phyloP scores from a whole-genome alignment of 805 yeast species.

The Scheffersomyces lignosus region DNA sequence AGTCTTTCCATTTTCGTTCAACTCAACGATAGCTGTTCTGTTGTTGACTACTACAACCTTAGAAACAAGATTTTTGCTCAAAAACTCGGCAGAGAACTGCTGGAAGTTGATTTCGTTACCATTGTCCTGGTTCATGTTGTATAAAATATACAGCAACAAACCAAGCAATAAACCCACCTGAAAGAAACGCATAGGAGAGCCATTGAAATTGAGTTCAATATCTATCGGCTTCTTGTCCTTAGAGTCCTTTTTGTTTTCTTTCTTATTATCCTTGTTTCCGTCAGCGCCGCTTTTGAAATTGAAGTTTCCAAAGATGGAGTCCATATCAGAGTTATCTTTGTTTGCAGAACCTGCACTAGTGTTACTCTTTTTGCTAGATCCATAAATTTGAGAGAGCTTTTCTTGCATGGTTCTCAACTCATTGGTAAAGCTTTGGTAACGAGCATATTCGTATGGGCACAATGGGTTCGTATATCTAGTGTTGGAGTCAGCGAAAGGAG shows the following conservation, averaged over 20 bases:
- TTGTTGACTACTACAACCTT: slow-evolving; percentile 76
- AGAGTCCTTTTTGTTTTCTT: slow-evolving; percentile 3
- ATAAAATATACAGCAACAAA: slow-evolving; percentile 23
- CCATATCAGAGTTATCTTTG: neutral
- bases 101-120: slow-evolving; percentile 78
- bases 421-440: slow-evolving; percentile 10
- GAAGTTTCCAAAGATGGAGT: slow-evolving; percentile 7
- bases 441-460: slow-evolving; percentile 29
- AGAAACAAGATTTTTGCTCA: slow-evolving; percentile 77
- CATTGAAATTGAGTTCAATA: slow-evolving; percentile 24
- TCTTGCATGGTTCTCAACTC: slow-evolving; percentile 9
- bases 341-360: slow-evolving; percentile 2
- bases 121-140: slow-evolving; percentile 16
- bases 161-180: slow-evolving; percentile 34
- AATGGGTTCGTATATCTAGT: slow-evolving; percentile 22
- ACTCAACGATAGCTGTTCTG: slow-evolving; percentile 66
- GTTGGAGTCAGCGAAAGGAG: slow-evolving; percentile 23
- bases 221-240: slow-evolving; percentile 14
- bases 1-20: slow-evolving; percentile 61
- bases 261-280: slow-evolving; percentile 5
- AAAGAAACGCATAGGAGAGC: slow-evolving; percentile 25
- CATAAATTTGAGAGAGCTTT: slow-evolving; percentile 4
- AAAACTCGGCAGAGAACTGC: slow-evolving; percentile 74
- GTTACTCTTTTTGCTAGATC: slow-evolving; percentile 3
- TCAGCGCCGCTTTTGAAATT: slow-evolving; percentile 7